These are phyloP conservation scores for Acer negundo DNA, from an alignment of 345 rosid genomes.

Conservation along the genomic window DNA sequence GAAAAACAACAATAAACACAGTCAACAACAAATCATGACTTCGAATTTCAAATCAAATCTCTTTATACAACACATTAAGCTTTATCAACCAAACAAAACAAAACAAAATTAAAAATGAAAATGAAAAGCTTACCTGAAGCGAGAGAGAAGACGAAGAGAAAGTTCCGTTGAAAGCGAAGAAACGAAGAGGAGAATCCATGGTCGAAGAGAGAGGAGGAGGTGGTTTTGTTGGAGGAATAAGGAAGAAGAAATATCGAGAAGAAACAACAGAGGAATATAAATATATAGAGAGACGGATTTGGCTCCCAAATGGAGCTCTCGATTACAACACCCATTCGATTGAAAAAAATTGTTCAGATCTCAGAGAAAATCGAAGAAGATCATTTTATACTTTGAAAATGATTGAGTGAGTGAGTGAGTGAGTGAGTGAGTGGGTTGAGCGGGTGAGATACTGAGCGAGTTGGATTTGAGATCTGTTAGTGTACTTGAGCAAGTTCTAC, in stretches of 20 bases:
- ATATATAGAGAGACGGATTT: slow-evolving; percentile 45
- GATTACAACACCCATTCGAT: slow-evolving; percentile 62
- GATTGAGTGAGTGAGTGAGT: background rate
- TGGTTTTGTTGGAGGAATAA: slow-evolving; percentile 35
- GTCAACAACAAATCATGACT: background rate
- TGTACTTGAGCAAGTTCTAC: too few relatives aligned
- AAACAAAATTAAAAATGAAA: background rate
- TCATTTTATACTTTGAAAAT: background rate
- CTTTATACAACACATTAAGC: background rate
- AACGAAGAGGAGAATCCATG: slow-evolving; percentile 46
- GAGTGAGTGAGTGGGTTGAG: background rate
- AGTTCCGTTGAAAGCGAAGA: slow-evolving; percentile 61
- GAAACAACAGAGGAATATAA: slow-evolving; percentile 60
- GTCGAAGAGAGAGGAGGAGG: slow-evolving; percentile 49
- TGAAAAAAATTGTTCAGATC: slow-evolving; percentile 1
- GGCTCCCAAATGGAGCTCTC: slow-evolving; percentile 81
- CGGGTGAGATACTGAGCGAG: background rate
- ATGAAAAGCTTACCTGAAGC: slow-evolving; percentile 59
- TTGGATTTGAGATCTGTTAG: too few relatives aligned
- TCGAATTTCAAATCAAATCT: background rate
- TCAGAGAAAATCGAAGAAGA: slow-evolving; percentile 19
- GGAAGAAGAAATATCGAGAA: slow-evolving; percentile 58
- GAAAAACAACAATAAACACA: background rate
- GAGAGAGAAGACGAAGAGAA: slow-evolving; percentile 65
- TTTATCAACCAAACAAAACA: background rate